Percentiles rank a stretch among this genome's conserved stretches.
Conservation (phyloP, 2,329 filamentous ascomycete genomes). For the Ophiostoma tasmaniense region DNA sequence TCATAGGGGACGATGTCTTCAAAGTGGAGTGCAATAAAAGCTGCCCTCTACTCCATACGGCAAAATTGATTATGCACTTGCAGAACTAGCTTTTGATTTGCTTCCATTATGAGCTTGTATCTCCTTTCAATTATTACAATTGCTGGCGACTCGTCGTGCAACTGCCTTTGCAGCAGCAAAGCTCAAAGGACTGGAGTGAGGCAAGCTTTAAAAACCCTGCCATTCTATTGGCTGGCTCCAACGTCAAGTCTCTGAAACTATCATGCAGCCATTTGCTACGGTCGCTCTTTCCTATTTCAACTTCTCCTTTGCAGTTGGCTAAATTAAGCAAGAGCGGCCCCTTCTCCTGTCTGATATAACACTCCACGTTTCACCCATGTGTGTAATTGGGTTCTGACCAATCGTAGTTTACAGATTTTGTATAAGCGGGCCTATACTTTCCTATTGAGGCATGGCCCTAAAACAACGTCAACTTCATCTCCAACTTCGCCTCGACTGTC, state of each 20-base stretch:
- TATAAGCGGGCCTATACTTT: not conserved
- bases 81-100: not conserved
- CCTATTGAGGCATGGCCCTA: not conserved
- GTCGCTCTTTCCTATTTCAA: not conserved
- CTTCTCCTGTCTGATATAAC: slow-evolving; percentile 9
- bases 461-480: not conserved
- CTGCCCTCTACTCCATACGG: not conserved
- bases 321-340: not conserved
- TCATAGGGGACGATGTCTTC: not conserved
- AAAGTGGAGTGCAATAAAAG: not conserved
- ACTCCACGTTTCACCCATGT: slow-evolving; percentile 12
- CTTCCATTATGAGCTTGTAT: not conserved
- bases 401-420: not conserved
- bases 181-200: too few relatives aligned
- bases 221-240: not conserved
- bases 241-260: not conserved
- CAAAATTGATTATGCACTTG: not conserved
- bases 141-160: not conserved
- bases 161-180: not conserved
- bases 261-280: not conserved
- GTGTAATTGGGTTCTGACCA: not conserved
- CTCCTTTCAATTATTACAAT: not conserved
- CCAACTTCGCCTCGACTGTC: not conserved
- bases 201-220: not conserved
- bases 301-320: not conserved